Percentiles rank a stretch among this genome's conserved stretches.
These are phyloP conservation scores for Gymnopilus dilepis DNA, from an alignment of 768 basidiomycete species.

Conservation along the genomic window DNA sequence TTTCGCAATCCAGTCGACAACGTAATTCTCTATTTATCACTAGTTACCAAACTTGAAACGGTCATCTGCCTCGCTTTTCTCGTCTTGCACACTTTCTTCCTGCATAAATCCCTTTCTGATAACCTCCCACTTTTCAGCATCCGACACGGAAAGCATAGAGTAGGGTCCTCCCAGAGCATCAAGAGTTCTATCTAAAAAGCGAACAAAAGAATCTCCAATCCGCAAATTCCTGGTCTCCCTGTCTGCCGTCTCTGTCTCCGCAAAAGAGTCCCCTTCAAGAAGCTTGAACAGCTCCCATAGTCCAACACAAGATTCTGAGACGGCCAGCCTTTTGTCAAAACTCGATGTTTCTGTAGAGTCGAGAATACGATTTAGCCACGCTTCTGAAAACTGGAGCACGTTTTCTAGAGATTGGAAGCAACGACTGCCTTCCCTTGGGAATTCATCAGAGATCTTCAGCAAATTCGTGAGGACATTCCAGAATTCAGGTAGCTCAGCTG, in stretches of 20 bases:
- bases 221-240: neutral
- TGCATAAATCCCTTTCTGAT: neutral
- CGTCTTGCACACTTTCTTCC: neutral
- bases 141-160: neutral
- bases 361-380: neutral
- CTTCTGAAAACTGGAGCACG: neutral
- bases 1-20: too few species aligned
- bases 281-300: neutral
- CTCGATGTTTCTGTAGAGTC: neutral
- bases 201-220: neutral
- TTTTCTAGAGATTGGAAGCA: neutral
- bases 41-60: too few species aligned
- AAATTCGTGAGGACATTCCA: conserved; percentile 11
- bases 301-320: neutral
- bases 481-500: conserved; percentile 2
- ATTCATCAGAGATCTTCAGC: neutral
- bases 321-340: neutral
- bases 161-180: neutral
- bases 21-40: too few species aligned
- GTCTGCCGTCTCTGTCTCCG: neutral
- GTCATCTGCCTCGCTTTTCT: neutral
- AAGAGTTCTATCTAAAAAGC: neutral
- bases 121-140: neutral
- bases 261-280: neutral
- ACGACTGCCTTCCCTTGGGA: neutral